phyloP scores from a whole-genome alignment of 352 stramenopile genomes.

The Phytophthora kernoviae region DNA sequence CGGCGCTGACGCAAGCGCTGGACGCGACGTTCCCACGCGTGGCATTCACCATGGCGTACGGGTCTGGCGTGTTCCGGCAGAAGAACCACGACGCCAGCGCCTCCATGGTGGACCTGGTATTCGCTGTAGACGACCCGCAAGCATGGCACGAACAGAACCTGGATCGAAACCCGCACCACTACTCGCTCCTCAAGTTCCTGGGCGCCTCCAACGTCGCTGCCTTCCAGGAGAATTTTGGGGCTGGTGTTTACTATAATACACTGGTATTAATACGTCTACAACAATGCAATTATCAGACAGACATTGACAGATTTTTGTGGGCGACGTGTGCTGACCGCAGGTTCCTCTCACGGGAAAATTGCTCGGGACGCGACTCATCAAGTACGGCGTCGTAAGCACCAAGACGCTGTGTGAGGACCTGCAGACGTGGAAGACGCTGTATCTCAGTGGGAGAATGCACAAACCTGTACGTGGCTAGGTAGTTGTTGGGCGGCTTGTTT shows the following conservation, averaged over 20 bases:
- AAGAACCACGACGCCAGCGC: conserved; percentile 73
- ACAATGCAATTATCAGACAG: neutral
- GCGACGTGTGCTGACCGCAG: conserved; percentile 16
- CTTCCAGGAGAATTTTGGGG: conserved; percentile 82
- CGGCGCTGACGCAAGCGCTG: conserved; percentile 56
- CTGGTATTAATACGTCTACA: conserved; percentile 35
- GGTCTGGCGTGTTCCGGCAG: conserved; percentile 83
- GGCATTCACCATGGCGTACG: conserved; percentile 86
- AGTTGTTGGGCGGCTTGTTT: conserved; percentile 1
- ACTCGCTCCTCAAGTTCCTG: conserved; percentile 81
- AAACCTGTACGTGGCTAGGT: conserved; percentile 66
- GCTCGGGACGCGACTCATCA: conserved; percentile 77
- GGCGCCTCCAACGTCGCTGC: conserved; percentile 56
- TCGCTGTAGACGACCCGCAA: conserved; percentile 82
- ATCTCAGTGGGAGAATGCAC: conserved; percentile 87
- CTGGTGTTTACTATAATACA: conserved; percentile 88
- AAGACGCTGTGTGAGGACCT: conserved; percentile 83
- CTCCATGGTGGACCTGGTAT: conserved; percentile 90
- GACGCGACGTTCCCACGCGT: conserved; percentile 71
- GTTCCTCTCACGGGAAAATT: conserved; percentile 60
- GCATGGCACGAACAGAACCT: conserved; percentile 87
- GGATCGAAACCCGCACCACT: conserved; percentile 72
- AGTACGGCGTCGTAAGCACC: conserved; percentile 89
- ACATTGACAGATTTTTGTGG: conserved; percentile 1
- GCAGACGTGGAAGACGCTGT: conserved; percentile 81